Conservation (phyloP, 2,329 filamentous ascomycete genomes). For the Ampelomyces quisqualis region DNA sequence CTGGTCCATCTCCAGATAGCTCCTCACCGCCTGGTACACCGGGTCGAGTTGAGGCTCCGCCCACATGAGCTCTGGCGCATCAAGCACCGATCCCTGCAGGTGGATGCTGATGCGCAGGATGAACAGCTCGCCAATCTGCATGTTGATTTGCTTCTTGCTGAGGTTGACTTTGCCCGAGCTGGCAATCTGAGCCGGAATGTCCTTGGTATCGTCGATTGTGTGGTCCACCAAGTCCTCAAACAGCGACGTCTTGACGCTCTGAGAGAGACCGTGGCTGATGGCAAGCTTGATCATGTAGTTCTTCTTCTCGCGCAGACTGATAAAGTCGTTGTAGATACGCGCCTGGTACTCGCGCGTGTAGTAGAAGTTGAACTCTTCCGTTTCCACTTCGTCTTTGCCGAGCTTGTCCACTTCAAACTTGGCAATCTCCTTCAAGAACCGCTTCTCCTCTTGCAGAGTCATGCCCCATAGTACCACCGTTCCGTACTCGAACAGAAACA, state of each 20-base stretch:
- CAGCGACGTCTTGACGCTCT: slow-evolving; percentile 95
- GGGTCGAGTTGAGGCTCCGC: slow-evolving; percentile 95
- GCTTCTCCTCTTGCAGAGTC: slow-evolving; percentile 82
- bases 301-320: slow-evolving; percentile 86
- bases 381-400: slow-evolving; percentile 83
- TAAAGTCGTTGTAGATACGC: slow-evolving; percentile 99
- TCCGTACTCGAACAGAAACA: slow-evolving; percentile 96
- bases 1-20: slow-evolving; percentile 98
- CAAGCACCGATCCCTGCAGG: slow-evolving; percentile 91
- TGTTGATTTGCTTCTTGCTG: slow-evolving; percentile 89
- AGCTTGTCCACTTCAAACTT: slow-evolving; percentile 94
- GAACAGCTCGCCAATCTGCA: slow-evolving; percentile 98
- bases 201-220: slow-evolving; percentile 89
- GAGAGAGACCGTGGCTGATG: slow-evolving; percentile 91
- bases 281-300: slow-evolving; percentile 98
- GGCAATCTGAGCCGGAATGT: slow-evolving; percentile 90
- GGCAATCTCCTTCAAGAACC: slow-evolving; percentile 88
- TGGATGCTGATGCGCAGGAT: slow-evolving; percentile 98
- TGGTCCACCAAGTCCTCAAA: slow-evolving; percentile 95
- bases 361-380: slow-evolving; percentile 99
- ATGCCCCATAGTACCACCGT: slow-evolving; percentile 99
- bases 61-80: slow-evolving; percentile 98
- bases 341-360: slow-evolving; percentile 98
- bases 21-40: slow-evolving; percentile 91
- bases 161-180: slow-evolving; percentile 89